Conservation (phyloP, 768 basidiomycete species). For the Hebeloma cylindrosporum region DNA sequence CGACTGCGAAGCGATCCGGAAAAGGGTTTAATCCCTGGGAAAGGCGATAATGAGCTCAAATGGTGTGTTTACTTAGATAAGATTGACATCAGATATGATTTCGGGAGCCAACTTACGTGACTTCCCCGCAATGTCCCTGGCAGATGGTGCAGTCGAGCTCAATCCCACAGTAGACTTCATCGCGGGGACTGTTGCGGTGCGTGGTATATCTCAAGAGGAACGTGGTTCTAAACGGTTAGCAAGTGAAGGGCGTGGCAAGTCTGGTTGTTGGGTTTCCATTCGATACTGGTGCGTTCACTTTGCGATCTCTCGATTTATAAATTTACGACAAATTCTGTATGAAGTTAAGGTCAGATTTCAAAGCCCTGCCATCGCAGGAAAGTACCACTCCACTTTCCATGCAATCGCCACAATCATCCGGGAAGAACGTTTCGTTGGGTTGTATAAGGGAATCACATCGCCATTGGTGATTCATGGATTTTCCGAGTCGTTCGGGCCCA, state of each 20-base stretch:
- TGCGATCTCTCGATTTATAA: neutral
- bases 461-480: slow-evolving; percentile 59
- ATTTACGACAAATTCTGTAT: too few species aligned
- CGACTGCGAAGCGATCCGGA: too few species aligned
- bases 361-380: slow-evolving; percentile 53
- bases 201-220: slow-evolving; percentile 4
- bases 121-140: too few species aligned
- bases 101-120: too few species aligned
- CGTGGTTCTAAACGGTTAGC: neutral
- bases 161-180: slow-evolving; percentile 74
- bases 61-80: too few species aligned
- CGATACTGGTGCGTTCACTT: slow-evolving; percentile 45
- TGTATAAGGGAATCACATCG: slow-evolving; percentile 78
- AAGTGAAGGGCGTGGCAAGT: slow-evolving; percentile 55
- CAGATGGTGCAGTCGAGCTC: slow-evolving; percentile 31
- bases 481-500: neutral
- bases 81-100: neutral
- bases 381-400: slow-evolving; percentile 63
- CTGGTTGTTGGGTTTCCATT: slow-evolving; percentile 76
- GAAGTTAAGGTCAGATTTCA: slow-evolving; percentile 86
- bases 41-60: too few species aligned
- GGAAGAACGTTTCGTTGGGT: slow-evolving; percentile 66
- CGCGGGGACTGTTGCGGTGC: slow-evolving; percentile 68
- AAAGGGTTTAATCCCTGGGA: too few species aligned
- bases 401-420: slow-evolving; percentile 66